Conservation (phyloP, 2,329 filamentous ascomycete genomes). For the Colletotrichum higginsianum region DNA sequence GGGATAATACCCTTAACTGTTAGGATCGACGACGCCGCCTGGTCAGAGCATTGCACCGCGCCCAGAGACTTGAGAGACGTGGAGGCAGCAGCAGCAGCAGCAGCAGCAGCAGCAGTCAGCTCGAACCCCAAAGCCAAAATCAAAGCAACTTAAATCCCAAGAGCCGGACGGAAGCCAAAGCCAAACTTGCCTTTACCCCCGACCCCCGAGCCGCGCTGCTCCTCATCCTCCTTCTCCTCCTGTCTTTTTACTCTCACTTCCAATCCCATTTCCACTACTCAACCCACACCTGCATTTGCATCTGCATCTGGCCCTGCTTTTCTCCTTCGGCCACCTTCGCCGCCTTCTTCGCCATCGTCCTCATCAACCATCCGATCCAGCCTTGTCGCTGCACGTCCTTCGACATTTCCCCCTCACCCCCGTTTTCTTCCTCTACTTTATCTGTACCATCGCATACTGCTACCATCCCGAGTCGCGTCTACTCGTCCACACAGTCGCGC, state of each 20-base stretch:
- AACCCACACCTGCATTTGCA: slow-evolving; percentile 27
- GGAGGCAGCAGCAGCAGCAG: slow-evolving; percentile 1
- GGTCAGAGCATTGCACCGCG: slow-evolving; percentile 9
- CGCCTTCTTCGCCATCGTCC: slow-evolving; percentile 20
- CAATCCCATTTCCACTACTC: slow-evolving; percentile 22
- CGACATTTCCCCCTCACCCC: not conserved
- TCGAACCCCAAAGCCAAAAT: slow-evolving; percentile 24
- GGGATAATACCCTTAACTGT: slow-evolving; percentile 18
- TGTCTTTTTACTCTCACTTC: slow-evolving; percentile 28
- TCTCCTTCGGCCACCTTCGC: not conserved
- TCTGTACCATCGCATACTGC: slow-evolving; percentile 18
- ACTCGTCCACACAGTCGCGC: slow-evolving; percentile 9
- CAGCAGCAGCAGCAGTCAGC: slow-evolving; percentile 12
- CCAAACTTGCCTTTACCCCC: slow-evolving; percentile 18
- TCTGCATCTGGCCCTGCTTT: slow-evolving; percentile 29
- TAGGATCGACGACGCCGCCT: slow-evolving; percentile 39
- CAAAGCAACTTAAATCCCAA: slow-evolving; percentile 2
- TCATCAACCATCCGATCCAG: slow-evolving; percentile 18
- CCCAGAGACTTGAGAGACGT: slow-evolving; percentile 9
- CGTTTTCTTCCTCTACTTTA: not conserved
- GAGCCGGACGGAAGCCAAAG: slow-evolving; percentile 5
- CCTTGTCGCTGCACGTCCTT: slow-evolving; percentile 19
- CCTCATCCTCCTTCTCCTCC: slow-evolving; percentile 10
- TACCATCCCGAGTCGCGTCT: slow-evolving; percentile 2
- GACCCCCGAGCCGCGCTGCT: slow-evolving; percentile 32